Evolutionary conservation across 2,329 filamentous ascomycete genomes (phyloP), one percentile per base, ranked within the genome.

Genomic region (Verruconis gallopava): DNA sequence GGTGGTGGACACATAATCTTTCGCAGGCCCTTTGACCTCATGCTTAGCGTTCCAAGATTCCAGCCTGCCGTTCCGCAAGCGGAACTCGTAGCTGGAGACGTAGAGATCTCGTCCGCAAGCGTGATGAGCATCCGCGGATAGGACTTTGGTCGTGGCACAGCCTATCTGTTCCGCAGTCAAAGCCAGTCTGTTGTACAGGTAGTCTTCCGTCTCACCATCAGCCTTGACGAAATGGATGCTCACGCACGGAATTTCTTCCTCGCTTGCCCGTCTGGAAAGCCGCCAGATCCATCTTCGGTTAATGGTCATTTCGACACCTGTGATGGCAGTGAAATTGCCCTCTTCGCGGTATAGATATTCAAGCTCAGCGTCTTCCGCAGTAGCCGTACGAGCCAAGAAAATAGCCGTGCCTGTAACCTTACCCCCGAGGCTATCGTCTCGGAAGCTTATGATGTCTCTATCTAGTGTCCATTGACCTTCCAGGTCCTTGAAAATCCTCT

Each of bases 21-120:
- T 65, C 49, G 51, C 51, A 25, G 61, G 61, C 25, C 61, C 62
- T 36, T 52, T 51, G 3, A 63, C 61, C 48, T 59, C 55, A 46
- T 64, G 63, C 38, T 48, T 40, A 3, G 63, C 54, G 40, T 55
- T 54, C 54, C 61, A 63, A 51, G 53, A 55, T 30, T 44, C 33
- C 25, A 53, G 4, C 33, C 43, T 44, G 11, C 21, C 21, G 21
- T 37, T 15, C 4, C 21, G 46, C 14, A 41, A 38, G 1, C 21
- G 21, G 5, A 44, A 42, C 14, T 35, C 35, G 13, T 37, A 45
- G 5, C 17, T 40, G 14, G 36, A 44, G 12, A 22, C 30, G 15
- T 40, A 44, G n/a, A 44, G 35, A 28, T 44, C 37, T n/a, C 32
- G 12, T 14, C 36, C 42, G 21, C 42, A 44, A n/a, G 42, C 34